These are phyloP conservation scores for Corynespora cassiicola DNA, from an alignment of 2,329 filamentous ascomycete genomes.

Conservation along the genomic window DNA sequence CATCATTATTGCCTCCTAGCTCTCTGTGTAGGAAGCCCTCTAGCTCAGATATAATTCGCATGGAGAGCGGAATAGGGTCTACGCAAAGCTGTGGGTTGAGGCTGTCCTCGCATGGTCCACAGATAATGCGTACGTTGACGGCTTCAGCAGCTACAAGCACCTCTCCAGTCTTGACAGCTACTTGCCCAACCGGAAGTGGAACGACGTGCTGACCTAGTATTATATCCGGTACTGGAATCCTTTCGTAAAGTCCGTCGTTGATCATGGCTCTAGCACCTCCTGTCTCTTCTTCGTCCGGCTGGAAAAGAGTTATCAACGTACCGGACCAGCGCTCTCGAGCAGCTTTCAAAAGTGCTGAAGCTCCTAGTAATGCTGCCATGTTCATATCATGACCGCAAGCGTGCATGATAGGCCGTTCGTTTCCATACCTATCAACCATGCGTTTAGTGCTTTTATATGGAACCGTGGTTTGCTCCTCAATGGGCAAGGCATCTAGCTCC, in stretches of 20 bases:
- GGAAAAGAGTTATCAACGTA: constrained; percentile 67
- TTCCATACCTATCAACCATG: constrained; percentile 48
- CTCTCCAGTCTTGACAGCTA: constrained; percentile 1
- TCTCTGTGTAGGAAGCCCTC: not conserved
- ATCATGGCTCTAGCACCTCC: constrained; percentile 67
- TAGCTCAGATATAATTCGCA: constrained; percentile 1
- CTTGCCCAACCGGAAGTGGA: constrained; percentile 21
- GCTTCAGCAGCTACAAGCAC: constrained; percentile 6
- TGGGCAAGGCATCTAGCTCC: constrained; percentile 64
- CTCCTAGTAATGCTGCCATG: constrained; percentile 62
- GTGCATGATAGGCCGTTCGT: constrained; percentile 64
- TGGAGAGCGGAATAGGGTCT: constrained; percentile 5
- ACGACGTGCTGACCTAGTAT: constrained; percentile 63
- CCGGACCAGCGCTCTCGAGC: constrained; percentile 59
- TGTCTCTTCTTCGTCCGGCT: constrained; percentile 67
- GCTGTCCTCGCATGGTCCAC: not conserved
- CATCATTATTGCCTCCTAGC: not conserved
- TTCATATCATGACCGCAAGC: constrained; percentile 71
- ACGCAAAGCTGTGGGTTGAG: constrained; percentile 4
- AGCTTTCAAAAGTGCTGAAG: constrained; percentile 53
- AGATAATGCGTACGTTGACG: constrained; percentile 2
- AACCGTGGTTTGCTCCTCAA: constrained; percentile 61
- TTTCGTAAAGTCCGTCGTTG: constrained; percentile 59
- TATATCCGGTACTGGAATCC: constrained; percentile 58
- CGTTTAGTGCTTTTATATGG: constrained; percentile 57